phyloP scores from a whole-genome alignment of 371 early-diverging fungal species.

The Coemansia sp. region DNA sequence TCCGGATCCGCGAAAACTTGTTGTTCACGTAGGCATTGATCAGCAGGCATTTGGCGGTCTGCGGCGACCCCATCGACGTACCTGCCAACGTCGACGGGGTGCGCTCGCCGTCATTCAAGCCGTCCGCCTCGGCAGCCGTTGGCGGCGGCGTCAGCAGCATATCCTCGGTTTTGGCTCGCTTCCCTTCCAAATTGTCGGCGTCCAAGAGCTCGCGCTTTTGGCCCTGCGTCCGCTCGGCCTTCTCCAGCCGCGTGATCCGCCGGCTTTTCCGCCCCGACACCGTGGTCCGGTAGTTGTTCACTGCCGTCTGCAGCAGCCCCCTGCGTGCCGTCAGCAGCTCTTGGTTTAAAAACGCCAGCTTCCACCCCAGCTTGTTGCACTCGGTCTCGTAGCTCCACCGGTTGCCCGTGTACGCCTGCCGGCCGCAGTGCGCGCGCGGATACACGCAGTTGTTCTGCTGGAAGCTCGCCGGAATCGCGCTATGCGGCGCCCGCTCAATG shows the following conservation, averaged over 20 bases:
- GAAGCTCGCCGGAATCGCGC: conserved; percentile 45
- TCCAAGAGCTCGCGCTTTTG: neutral
- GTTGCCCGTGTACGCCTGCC: conserved; percentile 77
- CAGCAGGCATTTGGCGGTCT: conserved; percentile 54
- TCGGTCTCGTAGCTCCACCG: conserved; percentile 92
- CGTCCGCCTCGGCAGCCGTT: neutral
- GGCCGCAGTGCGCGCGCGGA: conserved; percentile 74
- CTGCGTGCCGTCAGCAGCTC: conserved; percentile 80
- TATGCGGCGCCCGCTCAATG: conserved; percentile 45
- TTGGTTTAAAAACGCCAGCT: conserved; percentile 82
- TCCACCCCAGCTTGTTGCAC: conserved; percentile 88
- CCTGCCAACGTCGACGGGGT: too few species aligned
- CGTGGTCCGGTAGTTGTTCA: conserved; percentile 89
- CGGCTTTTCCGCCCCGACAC: conserved; percentile 79
- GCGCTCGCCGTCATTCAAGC: too few species aligned
- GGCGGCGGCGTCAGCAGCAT: conserved; percentile 2
- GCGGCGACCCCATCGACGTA: conserved; percentile 5
- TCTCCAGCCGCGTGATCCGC: conserved; percentile 80
- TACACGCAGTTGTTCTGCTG: conserved; percentile 63
- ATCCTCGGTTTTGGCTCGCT: conserved; percentile 11
- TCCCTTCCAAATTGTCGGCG: conserved; percentile 1
- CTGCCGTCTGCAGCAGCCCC: conserved; percentile 93
- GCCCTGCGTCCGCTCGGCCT: conserved; percentile 44
- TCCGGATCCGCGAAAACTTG: conserved; percentile 56
- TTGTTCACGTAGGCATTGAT: conserved; percentile 58